Evolutionary conservation across 495 filamentous ascomycete genomes (phyloP), one percentile per base, ranked within the genome.

Genomic region (Neurospora africana): DNA sequence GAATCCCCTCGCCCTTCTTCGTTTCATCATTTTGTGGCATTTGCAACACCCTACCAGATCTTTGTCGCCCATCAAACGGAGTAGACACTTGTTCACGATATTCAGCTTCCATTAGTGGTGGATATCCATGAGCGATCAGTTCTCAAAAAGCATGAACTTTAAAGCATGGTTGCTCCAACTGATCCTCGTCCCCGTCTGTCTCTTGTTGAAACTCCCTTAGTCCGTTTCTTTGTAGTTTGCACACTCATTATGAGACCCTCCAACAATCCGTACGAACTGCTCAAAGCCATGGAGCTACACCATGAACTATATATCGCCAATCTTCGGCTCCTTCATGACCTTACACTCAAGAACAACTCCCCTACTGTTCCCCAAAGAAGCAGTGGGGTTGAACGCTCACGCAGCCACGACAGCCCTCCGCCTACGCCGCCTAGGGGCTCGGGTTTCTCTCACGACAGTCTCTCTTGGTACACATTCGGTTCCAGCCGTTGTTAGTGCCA

Each of bases 281-380:
- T 82, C 68, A 77, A 73, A 67, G 76, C 73, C 72, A 76, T 81
- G 61, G 82, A 81, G 36, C 75, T 76, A 11, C 76, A 80, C 23
- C 78, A 81, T 43, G 78, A 81, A 38, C 75, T 79, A 35, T 83
- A 83, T 69, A 71, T 82, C 27, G 75, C 76, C 27, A 80, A 78
- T 27, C 76, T 83, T 13, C 73, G 75, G 4, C 72, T 75, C 30
- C 73, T 81, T 36, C 76, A 81, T 70, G 81, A 83, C 43, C 71
- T 75, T 53, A 75, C 74, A n/a, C 68, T 74, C 13, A 73, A 73
- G 2, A 69, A 10, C 23, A 36, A 35, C 35, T 30, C n/a, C 15
- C 27, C 41, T 21, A n/a, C 43, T 10, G 19, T 33, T 27, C 68
- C 33, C n/a, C 39, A 53, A 27, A 23, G 7, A n/a, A 37, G 30